Evolutionary conservation across 306 rosid genomes (phyloP), one percentile per base, ranked within the genome.

Genomic region (Betula pendula): DNA sequence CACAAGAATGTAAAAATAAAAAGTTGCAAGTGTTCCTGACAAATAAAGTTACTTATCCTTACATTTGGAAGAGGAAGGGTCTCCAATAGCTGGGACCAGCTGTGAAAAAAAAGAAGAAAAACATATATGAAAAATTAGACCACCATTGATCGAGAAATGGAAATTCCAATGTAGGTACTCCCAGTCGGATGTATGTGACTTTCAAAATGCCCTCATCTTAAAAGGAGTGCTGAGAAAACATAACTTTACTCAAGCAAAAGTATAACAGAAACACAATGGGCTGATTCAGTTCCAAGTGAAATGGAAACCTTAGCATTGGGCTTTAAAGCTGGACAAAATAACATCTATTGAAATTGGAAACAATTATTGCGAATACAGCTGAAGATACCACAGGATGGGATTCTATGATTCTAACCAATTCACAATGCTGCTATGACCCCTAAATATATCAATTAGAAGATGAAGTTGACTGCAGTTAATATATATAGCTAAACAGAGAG

Each of bases 61-160:
- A 95, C 99, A 83, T 95, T 95, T 78, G 97, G 97, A 89, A 95
- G 89, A 70, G 97, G 92, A 77, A 95, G 95, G 79, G 90, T 84
- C 89, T 95, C 98, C 80, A 95, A 81, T 42, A 90, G 96, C 93
- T 95, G 97, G 65, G 98, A 95, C 97, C 99, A 95, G 83, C 99
- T 95, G 97, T 85, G 44, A 19, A 50, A 50, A 29, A 79, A 50
- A 29, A 79, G 6, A 24, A 56, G 24, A 55, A 24, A 52, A 79
- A 67, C 49, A 55, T 51, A 68, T 35, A 50, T 0, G 40, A 67
- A 65, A 45, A 48, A 20, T 55, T 48, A 25, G 52, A n/a, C 67
- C 43, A 40, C 29, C 5, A 48, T 13, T 19, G 17, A 22, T 47
- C 19, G 6, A 47, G 47, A 35, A 35, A 65, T 60, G 70, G 24